A percentile compares a stretch with the other conserved stretches of the same genome.
These are phyloP conservation scores for Fistulina hepatica DNA, from an alignment of 1,284 basidiomycete genomes.

Conservation along the genomic window DNA sequence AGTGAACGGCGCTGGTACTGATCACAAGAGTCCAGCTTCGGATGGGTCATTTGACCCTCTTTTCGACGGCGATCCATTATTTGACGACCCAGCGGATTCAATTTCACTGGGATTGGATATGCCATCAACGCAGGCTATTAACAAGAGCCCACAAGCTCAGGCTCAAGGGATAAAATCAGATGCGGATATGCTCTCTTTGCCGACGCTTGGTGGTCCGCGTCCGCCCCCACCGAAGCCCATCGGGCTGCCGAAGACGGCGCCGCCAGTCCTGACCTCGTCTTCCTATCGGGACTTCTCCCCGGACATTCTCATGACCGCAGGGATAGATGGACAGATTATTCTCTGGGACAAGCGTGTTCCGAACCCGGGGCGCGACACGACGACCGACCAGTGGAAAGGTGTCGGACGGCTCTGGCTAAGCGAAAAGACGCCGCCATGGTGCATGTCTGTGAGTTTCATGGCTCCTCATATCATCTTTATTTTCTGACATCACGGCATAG, in stretches of 20 bases:
- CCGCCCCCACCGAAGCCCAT: slow-evolving; percentile 23
- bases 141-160: too few species aligned
- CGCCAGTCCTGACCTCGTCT: slow-evolving; percentile 53
- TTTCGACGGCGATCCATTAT: slow-evolving; percentile 67
- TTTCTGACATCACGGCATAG: slow-evolving; percentile 31
- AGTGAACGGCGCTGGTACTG: too few species aligned
- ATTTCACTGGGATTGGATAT: too few species aligned
- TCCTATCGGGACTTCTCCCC: slow-evolving; percentile 62
- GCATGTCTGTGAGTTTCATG: slow-evolving; percentile 64
- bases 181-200: slow-evolving; percentile 15
- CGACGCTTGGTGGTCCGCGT: slow-evolving; percentile 17
- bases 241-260: slow-evolving; percentile 57
- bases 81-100: slow-evolving; percentile 22
- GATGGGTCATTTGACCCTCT: slow-evolving; percentile 72
- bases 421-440: slow-evolving; percentile 92
- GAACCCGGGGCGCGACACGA: slow-evolving; percentile 31
- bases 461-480: slow-evolving; percentile 5
- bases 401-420: slow-evolving; percentile 81
- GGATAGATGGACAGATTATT: slow-evolving; percentile 87
- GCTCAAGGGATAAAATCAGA: too few species aligned
- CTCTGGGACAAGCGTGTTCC: slow-evolving; percentile 81
- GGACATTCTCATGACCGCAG: slow-evolving; percentile 82
- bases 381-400: slow-evolving; percentile 27
- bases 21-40: slow-evolving; percentile 41
- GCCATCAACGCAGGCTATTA: too few species aligned